These are phyloP conservation scores for Actinomucor elegans DNA, from an alignment of 371 early-diverging fungal genomes.

Conservation along the genomic window DNA sequence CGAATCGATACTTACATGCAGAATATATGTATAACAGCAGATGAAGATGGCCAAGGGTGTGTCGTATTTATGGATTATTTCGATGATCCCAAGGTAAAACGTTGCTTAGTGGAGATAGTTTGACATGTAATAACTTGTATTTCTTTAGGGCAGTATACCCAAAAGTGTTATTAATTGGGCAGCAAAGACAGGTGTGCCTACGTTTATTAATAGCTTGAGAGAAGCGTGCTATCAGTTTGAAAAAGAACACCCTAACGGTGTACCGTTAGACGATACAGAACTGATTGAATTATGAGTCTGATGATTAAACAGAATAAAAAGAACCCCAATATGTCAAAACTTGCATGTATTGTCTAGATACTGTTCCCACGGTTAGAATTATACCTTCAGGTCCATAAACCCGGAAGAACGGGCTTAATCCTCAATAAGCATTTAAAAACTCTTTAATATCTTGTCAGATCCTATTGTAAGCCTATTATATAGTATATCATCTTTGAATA, in stretches of 20 bases:
- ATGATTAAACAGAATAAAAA: too few relatives aligned
- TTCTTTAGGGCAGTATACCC: conserved; percentile 51
- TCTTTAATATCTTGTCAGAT: too few relatives aligned
- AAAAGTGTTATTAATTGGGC: conserved; percentile 51
- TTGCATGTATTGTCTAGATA: too few relatives aligned
- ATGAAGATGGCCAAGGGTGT: conserved; percentile 38
- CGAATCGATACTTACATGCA: conserved; percentile 51
- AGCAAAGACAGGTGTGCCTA: conserved; percentile 46
- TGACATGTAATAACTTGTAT: too few relatives aligned
- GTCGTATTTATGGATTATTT: conserved; percentile 49
- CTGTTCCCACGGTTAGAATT: too few relatives aligned
- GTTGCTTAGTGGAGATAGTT: too few relatives aligned
- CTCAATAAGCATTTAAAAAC: too few relatives aligned
- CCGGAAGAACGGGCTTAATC: too few relatives aligned
- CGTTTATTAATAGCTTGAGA: conserved; percentile 30
- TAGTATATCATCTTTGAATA: too few relatives aligned
- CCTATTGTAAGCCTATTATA: too few relatives aligned
- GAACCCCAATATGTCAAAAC: too few relatives aligned
- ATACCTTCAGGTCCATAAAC: too few relatives aligned
- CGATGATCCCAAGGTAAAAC: conserved; percentile 53
- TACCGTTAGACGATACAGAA: not conserved
- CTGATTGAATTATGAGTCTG: conserved; percentile 1
- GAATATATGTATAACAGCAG: conserved; percentile 40
- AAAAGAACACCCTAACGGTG: conserved; percentile 15
- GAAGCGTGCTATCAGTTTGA: conserved; percentile 23